A percentile compares a stretch with the other conserved stretches of the same genome.
These are phyloP conservation scores for Penicillium parvum DNA, from an alignment of 495 filamentous ascomycete genomes.

Conservation along the genomic window DNA sequence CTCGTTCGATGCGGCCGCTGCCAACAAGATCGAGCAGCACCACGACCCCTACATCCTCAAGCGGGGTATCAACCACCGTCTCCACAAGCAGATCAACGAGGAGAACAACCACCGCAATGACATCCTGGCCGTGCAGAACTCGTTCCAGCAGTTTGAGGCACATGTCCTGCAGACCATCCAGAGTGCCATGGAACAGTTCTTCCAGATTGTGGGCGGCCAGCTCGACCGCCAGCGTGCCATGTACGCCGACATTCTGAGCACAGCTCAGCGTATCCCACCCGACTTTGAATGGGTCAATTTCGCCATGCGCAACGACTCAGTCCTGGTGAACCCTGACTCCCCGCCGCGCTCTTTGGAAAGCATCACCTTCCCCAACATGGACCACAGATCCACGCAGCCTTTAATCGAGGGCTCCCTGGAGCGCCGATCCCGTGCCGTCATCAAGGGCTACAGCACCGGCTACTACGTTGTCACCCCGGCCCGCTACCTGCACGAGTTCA, in stretches of 20 bases:
- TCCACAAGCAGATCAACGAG: conserved; percentile 86
- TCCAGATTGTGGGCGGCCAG: conserved; percentile 69
- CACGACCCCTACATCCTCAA: conserved; percentile 88
- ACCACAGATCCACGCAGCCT: conserved; percentile 72
- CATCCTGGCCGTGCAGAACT: conserved; percentile 79
- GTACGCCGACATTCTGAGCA: conserved; percentile 76
- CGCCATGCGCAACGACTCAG: conserved; percentile 56
- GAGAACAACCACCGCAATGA: conserved; percentile 95
- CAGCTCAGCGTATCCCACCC: conserved; percentile 73
- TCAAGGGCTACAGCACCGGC: conserved; percentile 69
- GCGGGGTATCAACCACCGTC: conserved; percentile 72
- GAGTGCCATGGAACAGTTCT: conserved; percentile 72
- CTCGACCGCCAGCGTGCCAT: conserved; percentile 73
- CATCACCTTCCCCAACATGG: conserved; percentile 82
- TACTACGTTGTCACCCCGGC: conserved; percentile 88
- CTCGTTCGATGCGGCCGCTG: conserved; percentile 63
- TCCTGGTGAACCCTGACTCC: conserved; percentile 75
- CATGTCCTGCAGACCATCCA: conserved; percentile 84
- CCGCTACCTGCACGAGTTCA: conserved; percentile 92
- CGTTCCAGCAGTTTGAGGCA: conserved; percentile 82
- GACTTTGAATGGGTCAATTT: conserved; percentile 94
- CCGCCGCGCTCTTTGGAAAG: conserved; percentile 65
- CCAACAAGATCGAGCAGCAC: conserved; percentile 54
- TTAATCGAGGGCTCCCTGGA: conserved; percentile 84
- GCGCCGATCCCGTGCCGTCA: conserved; percentile 75